These are phyloP conservation scores for Coemansia sp. DNA, from an alignment of 192 early-diverging fungal genomes.

Conservation along the genomic window DNA sequence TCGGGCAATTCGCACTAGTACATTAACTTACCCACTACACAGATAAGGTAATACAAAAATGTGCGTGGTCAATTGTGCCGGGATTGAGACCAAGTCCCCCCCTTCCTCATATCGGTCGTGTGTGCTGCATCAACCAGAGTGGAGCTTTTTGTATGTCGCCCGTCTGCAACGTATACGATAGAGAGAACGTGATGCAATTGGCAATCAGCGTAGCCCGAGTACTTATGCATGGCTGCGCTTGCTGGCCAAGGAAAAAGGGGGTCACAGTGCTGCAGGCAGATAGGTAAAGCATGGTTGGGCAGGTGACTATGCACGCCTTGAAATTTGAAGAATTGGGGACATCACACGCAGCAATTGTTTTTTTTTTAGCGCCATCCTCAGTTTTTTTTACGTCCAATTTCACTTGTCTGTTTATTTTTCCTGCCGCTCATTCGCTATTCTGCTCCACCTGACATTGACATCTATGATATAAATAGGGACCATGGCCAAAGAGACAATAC, in stretches of 20 bases:
- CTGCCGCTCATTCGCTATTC: background rate
- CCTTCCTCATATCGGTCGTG: background rate
- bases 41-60: background rate
- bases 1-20: background rate
- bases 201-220: background rate
- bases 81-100: background rate
- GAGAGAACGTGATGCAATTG: background rate
- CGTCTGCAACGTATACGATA: background rate
- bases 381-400: background rate
- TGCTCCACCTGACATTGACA: background rate
- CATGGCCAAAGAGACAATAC: background rate
- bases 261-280: background rate
- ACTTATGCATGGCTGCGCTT: background rate
- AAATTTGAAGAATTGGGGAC: background rate
- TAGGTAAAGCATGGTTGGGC: background rate
- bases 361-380: too few relatives aligned
- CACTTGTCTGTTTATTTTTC: background rate
- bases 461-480: background rate
- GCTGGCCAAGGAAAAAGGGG: background rate
- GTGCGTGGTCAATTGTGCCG: background rate
- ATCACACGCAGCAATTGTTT: background rate
- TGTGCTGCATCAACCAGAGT: background rate
- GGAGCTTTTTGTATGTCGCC: too few relatives aligned
- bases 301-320: slow-evolving; percentile 5
- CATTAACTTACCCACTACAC: background rate